These are phyloP conservation scores for Suillus alpinus DNA, from an alignment of 768 basidiomycete species.

Conservation along the genomic window DNA sequence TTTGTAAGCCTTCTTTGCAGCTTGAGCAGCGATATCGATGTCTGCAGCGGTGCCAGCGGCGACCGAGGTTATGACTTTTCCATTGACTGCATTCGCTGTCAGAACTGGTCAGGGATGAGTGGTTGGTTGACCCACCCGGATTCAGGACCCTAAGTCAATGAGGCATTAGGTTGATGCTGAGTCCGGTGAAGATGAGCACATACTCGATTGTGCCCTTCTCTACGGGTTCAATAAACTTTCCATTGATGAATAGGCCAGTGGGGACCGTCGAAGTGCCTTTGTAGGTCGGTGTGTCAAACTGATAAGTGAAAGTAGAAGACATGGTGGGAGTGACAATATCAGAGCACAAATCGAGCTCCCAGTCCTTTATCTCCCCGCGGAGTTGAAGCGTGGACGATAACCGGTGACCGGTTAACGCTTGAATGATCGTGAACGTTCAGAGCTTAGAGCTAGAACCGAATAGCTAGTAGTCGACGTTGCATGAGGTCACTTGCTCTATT, in stretches of 20 bases:
- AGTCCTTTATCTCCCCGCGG: not conserved
- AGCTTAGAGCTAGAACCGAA: too few species aligned
- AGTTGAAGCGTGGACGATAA: not conserved
- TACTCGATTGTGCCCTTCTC: slow-evolving; percentile 8
- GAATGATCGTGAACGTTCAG: too few species aligned
- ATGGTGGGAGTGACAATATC: not conserved
- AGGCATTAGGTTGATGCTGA: not conserved
- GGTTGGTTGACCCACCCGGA: slow-evolving; percentile 5
- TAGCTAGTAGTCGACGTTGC: too few species aligned
- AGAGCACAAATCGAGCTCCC: not conserved
- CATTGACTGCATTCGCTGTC: slow-evolving; percentile 30
- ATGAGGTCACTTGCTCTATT: too few species aligned
- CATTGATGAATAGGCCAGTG: slow-evolving; percentile 44
- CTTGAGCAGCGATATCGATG: slow-evolving; percentile 44
- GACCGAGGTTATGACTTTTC: slow-evolving; percentile 35
- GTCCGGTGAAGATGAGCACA: not conserved
- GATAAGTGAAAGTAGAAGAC: slow-evolving; percentile 19
- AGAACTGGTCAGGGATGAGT: not conserved
- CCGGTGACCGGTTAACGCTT: too few species aligned
- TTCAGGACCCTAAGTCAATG: slow-evolving; percentile 15
- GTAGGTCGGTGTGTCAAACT: slow-evolving; percentile 23
- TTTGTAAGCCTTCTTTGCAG: slow-evolving; percentile 38
- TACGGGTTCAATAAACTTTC: slow-evolving; percentile 20
- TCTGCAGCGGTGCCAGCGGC: slow-evolving; percentile 37
- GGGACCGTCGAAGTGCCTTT: slow-evolving; percentile 24